A percentile compares a stretch with the other conserved stretches of the same genome.
These are phyloP conservation scores for Cryptosporidium felis DNA, from an alignment of 169 alveolate genomes.

Conservation along the genomic window DNA sequence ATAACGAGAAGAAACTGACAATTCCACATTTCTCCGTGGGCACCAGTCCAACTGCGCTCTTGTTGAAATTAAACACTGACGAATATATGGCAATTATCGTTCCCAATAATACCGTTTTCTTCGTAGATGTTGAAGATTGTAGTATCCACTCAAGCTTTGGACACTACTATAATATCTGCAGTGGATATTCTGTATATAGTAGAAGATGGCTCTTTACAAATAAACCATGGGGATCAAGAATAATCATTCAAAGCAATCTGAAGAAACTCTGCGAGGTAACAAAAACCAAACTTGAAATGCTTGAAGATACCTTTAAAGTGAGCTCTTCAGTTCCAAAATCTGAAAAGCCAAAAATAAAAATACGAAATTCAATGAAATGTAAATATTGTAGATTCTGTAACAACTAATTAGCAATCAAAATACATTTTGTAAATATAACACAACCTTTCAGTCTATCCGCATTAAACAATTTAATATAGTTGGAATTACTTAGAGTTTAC, in stretches of 20 bases:
- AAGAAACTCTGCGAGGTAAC: neutral
- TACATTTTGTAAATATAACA: too few species aligned
- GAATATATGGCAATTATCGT: constrained; percentile 55
- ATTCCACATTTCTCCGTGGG: constrained; percentile 60
- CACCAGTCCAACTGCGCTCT: constrained; percentile 41
- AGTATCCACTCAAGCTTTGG: constrained; percentile 41
- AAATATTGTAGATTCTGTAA: too few species aligned
- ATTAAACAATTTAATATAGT: too few species aligned
- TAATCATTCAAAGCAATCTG: neutral
- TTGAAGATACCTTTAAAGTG: neutral
- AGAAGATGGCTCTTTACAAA: constrained; percentile 38
- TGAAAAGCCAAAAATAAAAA: too few species aligned
- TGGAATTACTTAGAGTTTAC: too few species aligned
- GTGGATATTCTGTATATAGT: constrained; percentile 42
- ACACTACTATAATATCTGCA: constrained; percentile 34
- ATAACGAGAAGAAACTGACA: neutral
- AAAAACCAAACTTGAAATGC: constrained; percentile 23
- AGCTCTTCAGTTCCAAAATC: too few species aligned
- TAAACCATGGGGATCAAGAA: constrained; percentile 35
- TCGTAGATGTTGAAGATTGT: constrained; percentile 49
- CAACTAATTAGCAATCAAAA: too few species aligned
- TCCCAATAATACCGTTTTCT: constrained; percentile 47
- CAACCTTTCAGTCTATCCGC: too few species aligned
- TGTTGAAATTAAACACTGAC: constrained; percentile 41
- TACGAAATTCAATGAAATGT: too few species aligned